Conservation (phyloP, 106 monocot species). For the Allium cepa region DNA sequence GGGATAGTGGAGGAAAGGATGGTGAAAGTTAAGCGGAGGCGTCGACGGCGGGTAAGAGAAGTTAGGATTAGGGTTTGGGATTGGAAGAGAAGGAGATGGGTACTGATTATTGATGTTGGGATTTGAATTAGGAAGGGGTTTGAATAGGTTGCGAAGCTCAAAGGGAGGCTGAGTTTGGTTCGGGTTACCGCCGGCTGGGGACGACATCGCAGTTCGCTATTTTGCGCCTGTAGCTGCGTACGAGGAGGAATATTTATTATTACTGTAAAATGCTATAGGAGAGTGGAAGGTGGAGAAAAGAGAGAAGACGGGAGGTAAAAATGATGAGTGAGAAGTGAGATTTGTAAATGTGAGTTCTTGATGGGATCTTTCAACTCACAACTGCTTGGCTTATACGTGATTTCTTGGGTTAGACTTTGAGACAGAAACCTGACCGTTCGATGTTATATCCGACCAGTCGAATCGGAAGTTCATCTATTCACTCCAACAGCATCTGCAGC, state of each 20-base stretch:
- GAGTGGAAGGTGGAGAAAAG: neutral
- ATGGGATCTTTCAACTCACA: too few relatives aligned
- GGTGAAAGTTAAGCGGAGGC: conserved; percentile 14
- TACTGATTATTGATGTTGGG: conserved; percentile 14
- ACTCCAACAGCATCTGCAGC: too few relatives aligned
- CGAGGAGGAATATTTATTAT: neutral
- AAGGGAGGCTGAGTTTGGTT: conserved; percentile 6
- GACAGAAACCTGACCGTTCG: too few relatives aligned
- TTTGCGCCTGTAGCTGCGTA: neutral
- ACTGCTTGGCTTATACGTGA: too few relatives aligned
- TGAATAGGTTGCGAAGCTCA: conserved; percentile 16
- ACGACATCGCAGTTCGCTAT: conserved; percentile 33
- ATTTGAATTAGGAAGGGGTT: conserved; percentile 17
- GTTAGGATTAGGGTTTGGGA: conserved; percentile 17
- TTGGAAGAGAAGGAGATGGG: conserved; percentile 2
- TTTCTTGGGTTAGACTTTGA: too few relatives aligned
- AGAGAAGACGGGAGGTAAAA: neutral
- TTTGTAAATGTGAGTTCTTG: too few relatives aligned
- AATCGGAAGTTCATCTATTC: too few relatives aligned
- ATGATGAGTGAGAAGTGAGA: neutral
- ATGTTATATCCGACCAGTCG: too few relatives aligned
- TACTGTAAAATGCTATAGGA: conserved; percentile 6
- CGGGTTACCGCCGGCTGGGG: conserved; percentile 48
- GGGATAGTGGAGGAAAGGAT: conserved; percentile 19
- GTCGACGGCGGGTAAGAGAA: conserved; percentile 19